Conservation (phyloP, 129 eudicot genomes). For the Pulicaria dysenterica region DNA sequence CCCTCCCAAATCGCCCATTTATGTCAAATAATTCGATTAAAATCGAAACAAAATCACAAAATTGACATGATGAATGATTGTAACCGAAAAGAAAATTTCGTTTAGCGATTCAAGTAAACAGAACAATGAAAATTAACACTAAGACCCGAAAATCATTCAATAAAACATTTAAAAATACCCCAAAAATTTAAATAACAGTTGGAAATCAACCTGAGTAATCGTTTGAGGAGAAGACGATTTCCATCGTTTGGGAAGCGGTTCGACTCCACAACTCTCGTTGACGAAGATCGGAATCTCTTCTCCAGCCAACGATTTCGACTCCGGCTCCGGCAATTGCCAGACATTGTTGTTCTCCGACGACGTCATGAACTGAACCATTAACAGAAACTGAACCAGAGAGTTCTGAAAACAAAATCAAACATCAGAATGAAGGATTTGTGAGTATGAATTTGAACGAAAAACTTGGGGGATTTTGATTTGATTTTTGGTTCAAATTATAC, state of each 20-base stretch:
- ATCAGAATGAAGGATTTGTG: neutral
- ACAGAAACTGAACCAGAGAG: neutral
- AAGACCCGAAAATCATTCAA: neutral
- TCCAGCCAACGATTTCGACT: neutral
- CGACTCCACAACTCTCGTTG: neutral
- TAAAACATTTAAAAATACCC: neutral
- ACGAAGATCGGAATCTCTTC: constrained; percentile 16
- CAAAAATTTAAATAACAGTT: neutral
- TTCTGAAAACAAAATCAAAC: constrained; percentile 6
- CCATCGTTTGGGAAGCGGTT: constrained; percentile 34
- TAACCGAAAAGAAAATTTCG: neutral
- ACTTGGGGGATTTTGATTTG: neutral
- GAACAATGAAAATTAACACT: neutral
- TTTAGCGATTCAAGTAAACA: constrained; percentile 6
- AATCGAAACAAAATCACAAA: neutral
- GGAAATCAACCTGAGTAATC: constrained; percentile 31
- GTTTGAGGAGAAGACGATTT: constrained; percentile 22
- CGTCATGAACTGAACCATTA: constrained; percentile 37
- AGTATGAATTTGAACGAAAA: neutral
- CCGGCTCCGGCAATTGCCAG: constrained; percentile 35
- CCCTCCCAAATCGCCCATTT: constrained; percentile 15
- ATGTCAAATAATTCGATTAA: neutral
- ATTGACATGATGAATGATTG: neutral
- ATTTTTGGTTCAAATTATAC: neutral
- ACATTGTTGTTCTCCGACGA: constrained; percentile 35